Conservation (phyloP, 2,329 filamentous ascomycete genomes). For the Fusarium subglutinans region DNA sequence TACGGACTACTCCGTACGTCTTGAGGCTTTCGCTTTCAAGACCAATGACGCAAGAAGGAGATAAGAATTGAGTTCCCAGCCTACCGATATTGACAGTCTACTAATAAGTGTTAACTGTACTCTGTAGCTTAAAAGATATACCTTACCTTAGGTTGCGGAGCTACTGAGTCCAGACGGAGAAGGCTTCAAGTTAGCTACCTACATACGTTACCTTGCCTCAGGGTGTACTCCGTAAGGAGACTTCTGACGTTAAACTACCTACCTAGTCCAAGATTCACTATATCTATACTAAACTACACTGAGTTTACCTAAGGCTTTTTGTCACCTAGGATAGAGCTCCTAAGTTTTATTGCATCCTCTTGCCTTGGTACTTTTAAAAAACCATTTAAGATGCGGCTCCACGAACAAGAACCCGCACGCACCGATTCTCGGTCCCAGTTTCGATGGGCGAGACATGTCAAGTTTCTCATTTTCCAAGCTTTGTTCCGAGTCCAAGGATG, state of each 20-base stretch:
- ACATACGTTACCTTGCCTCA: background rate
- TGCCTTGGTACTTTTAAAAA: background rate
- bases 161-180: background rate
- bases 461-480: conserved; percentile 7
- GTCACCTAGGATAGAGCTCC: no score
- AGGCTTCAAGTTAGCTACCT: background rate
- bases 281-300: no score
- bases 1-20: no score
- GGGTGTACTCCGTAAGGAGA: no score
- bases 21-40: background rate
- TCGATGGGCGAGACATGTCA: conserved; percentile 22
- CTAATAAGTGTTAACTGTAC: background rate
- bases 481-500: conserved; percentile 5
- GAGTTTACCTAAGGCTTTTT: no score
- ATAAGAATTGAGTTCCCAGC: conserved; percentile 6
- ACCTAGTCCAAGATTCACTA: no score
- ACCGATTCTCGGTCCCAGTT: conserved; percentile 17
- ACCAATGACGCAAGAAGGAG: background rate
- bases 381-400: background rate
- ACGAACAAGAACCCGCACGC: background rate
- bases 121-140: background rate
- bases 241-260: no score
- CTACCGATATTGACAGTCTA: conserved; percentile 2
- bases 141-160: background rate
- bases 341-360: no score